phyloP scores from a whole-genome alignment of 1,139 yeast genomes.

The Suhomyces anneliseae region DNA sequence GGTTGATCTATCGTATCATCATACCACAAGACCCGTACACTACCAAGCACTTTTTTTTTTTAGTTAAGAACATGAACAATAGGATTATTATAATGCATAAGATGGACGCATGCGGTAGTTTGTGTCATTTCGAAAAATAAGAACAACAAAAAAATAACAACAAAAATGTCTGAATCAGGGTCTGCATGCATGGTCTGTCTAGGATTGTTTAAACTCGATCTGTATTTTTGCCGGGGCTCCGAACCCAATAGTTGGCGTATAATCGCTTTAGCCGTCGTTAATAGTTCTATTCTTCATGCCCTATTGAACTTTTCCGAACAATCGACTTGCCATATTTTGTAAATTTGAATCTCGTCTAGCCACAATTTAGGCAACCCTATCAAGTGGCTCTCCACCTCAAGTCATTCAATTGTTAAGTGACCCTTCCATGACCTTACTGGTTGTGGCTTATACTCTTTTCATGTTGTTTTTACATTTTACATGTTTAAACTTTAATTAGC shows the following conservation, averaged over 20 bases:
- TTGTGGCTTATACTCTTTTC: too few species aligned
- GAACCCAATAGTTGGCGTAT: not conserved
- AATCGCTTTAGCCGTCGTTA: not conserved
- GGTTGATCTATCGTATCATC: not conserved
- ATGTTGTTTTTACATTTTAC: too few species aligned
- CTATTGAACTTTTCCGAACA: too few species aligned
- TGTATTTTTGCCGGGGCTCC: not conserved
- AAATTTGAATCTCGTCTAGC: too few species aligned
- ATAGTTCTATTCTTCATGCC: not conserved
- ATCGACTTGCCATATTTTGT: too few species aligned
- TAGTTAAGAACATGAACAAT: not conserved
- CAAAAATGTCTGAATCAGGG: slow-evolving; percentile 5
- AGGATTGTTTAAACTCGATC: not conserved
- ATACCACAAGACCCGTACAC: not conserved
- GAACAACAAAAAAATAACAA: not conserved
- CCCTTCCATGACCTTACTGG: too few species aligned
- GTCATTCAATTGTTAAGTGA: too few species aligned
- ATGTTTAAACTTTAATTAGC: too few species aligned
- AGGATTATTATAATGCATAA: not conserved
- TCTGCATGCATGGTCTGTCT: slow-evolving; percentile 1
- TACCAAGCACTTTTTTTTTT: too few species aligned
- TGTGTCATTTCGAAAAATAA: not conserved
- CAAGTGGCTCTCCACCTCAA: too few species aligned
- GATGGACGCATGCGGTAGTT: not conserved
- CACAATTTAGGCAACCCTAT: too few species aligned